These are phyloP conservation scores for Schizochytrium sp. DNA, from an alignment of 108 stramenopile genomes.

Conservation along the genomic window DNA sequence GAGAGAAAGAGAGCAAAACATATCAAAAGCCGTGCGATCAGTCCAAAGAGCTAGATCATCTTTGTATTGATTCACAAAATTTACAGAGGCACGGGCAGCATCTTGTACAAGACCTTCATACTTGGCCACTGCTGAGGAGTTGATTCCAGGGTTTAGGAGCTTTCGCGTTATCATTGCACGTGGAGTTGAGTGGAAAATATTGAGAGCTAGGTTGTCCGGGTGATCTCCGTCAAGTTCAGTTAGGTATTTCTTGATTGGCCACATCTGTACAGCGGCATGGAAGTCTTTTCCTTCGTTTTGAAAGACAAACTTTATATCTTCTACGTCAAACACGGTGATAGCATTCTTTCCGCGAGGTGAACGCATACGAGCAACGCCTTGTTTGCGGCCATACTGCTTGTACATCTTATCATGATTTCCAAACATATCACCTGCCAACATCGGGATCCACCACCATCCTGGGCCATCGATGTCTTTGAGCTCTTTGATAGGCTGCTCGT, in stretches of 20 bases:
- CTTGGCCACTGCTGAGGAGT: neutral
- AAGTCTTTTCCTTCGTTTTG: neutral
- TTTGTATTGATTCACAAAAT: neutral
- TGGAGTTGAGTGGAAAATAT: neutral
- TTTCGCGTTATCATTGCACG: neutral
- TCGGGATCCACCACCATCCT: too few species aligned
- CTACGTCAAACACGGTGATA: neutral
- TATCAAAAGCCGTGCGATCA: neutral
- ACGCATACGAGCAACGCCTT: neutral
- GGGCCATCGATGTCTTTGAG: too few species aligned
- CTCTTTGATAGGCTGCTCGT: too few species aligned
- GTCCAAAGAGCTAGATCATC: neutral
- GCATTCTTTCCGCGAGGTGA: neutral
- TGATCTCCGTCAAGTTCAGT: neutral
- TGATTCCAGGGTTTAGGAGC: neutral
- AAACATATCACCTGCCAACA: too few species aligned
- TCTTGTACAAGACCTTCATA: neutral
- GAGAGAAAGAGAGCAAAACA: neutral
- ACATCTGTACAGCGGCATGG: neutral
- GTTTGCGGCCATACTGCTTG: slow-evolving; percentile 3
- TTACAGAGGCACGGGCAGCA: neutral
- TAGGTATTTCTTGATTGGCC: neutral
- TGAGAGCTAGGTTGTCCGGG: slow-evolving; percentile 13
- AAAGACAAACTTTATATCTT: neutral
- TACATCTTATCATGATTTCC: neutral